These are phyloP conservation scores for Euptelea pleiosperma DNA, from an alignment of 164 flowering plant genomes.

Conservation along the genomic window DNA sequence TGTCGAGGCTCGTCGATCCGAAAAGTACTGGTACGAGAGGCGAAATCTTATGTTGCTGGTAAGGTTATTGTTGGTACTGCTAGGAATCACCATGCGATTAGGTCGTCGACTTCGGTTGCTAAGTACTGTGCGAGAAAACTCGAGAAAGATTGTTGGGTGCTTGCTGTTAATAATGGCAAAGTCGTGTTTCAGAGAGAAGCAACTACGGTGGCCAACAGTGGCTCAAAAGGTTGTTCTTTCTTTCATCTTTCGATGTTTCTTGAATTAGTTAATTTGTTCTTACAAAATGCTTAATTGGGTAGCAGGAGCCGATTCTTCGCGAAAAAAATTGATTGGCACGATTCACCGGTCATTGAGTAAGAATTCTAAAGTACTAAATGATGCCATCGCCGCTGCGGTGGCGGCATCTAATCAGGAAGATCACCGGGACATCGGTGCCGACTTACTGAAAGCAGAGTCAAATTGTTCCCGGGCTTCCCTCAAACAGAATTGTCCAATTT, in stretches of 20 bases:
- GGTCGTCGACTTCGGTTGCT: slow-evolving; percentile 64
- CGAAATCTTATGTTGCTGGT: slow-evolving; percentile 46
- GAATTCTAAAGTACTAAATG: slow-evolving; percentile 29
- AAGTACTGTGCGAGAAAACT: slow-evolving; percentile 80
- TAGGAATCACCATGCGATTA: slow-evolving; percentile 37
- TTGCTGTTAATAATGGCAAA: slow-evolving; percentile 88
- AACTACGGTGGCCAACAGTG: no score
- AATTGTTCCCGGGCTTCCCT: slow-evolving; percentile 7
- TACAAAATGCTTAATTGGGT: no score
- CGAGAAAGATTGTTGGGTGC: slow-evolving; percentile 53
- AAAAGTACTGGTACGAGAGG: slow-evolving; percentile 67
- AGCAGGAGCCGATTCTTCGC: slow-evolving; percentile 33
- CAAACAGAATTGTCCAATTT: slow-evolving; percentile 47
- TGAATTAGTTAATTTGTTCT: no score
- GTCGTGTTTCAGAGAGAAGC: slow-evolving; percentile 59
- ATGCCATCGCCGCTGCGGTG: slow-evolving; percentile 12
- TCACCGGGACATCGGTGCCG: no score
- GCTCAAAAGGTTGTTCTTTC: no score
- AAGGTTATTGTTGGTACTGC: slow-evolving; percentile 68
- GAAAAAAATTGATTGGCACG: slow-evolving; percentile 35
- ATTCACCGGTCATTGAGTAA: slow-evolving; percentile 40
- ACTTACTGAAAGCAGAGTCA: slow-evolving; percentile 10
- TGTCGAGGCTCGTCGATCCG: slow-evolving; percentile 73
- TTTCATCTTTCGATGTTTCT: no score
- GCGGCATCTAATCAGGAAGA: not conserved